Conservation (phyloP, 306 rosid species). For the Sesbania bispinosa region DNA sequence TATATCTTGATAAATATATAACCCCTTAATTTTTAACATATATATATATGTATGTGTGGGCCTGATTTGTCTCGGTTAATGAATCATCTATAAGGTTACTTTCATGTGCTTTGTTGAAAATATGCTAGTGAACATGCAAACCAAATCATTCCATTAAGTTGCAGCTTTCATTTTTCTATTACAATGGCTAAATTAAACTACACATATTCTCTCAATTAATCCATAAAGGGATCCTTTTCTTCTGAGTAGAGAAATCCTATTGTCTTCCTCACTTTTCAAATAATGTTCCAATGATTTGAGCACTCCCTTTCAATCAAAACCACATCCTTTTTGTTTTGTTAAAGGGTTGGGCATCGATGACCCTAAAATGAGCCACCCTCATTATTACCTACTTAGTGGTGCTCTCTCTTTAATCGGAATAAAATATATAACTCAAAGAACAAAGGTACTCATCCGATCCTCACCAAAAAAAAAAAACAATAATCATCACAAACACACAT, state of each 20-base stretch:
- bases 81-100: slow-evolving; percentile 38
- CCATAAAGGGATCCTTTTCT: slow-evolving; percentile 71
- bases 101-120: slow-evolving; percentile 79
- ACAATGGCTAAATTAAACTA: no score
- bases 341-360: slow-evolving; percentile 40
- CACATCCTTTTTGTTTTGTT: slow-evolving; percentile 26
- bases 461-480: no score
- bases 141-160: slow-evolving; percentile 54
- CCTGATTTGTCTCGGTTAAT: slow-evolving; percentile 47
- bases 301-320: slow-evolving; percentile 37
- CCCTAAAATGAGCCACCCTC: slow-evolving; percentile 39
- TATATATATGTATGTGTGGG: slow-evolving; percentile 53
- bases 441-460: no score
- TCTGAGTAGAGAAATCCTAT: slow-evolving; percentile 52
- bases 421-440: no score
- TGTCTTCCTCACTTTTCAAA: slow-evolving; percentile 38
- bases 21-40: no score
- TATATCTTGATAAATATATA: no score
- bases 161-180: slow-evolving; percentile 32
- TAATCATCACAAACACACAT: no score
- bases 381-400: slow-evolving; percentile 39
- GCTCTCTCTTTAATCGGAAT: slow-evolving; percentile 38
- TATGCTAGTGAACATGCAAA: slow-evolving; percentile 53
- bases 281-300: slow-evolving; percentile 76
- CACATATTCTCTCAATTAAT: slow-evolving; percentile 43